Base-by-base conservation (phyloP, 1,139 yeast species). In the Magnusiomyces clavatus region DNA sequence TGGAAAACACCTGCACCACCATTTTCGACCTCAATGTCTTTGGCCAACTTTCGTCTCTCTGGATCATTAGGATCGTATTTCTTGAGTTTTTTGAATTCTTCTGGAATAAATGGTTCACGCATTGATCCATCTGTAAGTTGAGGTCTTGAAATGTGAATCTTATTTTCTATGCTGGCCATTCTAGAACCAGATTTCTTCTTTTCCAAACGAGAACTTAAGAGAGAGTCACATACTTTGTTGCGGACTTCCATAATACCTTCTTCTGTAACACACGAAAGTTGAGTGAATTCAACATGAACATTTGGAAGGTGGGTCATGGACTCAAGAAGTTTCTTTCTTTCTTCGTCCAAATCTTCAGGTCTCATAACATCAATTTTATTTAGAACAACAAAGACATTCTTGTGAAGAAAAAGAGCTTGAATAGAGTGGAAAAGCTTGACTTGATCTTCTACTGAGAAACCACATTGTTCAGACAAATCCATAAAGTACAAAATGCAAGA, bases 1-100 rank as follows among this genome's bases (percentile, higher is more conserved):
- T 89, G 92, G 77, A 75, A 92, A 41, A 92, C 98, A 77, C 98
- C 98, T 35, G 98, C 97, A 68, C 98, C 98, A 66, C 98, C 98
- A 63, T 92, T 88, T 69, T 86, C 96, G 47, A 78, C 84, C 73
- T 92, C 98, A 58, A 89, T 76, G 65, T 92, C 98, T 65, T 87
- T 81, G 44, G 95, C 89, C 65, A 92, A 77, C 60, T 67, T 77
- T 65, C 92, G 81, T 71, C 96, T 81, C 63, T 84, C 76, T 60
- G 96, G 95, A 71, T 88, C 96, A 63, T 77, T 78, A 44, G 77
- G 70, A 68, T 87, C 94, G 65, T 85, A 88, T 68, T 83, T 86
- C 64, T 73, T 77, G 62, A 80, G 65, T 19, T 60, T 58, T 62
- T 78, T 76, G 57, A 77, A 83, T 20, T 79, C 82, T 42, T 86